A percentile compares a stretch with the other conserved stretches of the same genome.
phyloP scores from a whole-genome alignment of 345 rosid species.

The Salix koriyanagi region DNA sequence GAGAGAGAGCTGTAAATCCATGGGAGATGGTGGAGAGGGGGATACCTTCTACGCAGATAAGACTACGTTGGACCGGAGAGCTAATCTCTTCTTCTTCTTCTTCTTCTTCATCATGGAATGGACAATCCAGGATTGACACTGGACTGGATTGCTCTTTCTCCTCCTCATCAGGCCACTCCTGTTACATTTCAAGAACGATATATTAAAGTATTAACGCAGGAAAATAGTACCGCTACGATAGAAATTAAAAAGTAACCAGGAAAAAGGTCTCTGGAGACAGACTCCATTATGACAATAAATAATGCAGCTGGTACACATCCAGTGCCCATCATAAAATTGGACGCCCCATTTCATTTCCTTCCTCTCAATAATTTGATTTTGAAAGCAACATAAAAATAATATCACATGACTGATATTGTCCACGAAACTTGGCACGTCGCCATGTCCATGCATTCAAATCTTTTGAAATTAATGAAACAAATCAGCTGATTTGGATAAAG shows the following conservation, averaged over 20 bases:
- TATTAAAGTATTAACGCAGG: background rate
- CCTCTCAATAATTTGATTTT: background rate
- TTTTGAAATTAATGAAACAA: too few relatives aligned
- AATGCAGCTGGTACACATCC: background rate
- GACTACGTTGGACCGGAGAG: constrained; percentile 30
- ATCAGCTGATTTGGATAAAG: too few relatives aligned
- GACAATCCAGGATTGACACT: constrained; percentile 70
- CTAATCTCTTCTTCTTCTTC: constrained; percentile 45
- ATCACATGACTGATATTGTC: background rate
- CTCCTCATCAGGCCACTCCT: constrained; percentile 54
- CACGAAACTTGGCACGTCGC: background rate
- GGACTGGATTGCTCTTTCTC: constrained; percentile 80
- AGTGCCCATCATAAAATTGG: background rate
- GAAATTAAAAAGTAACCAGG: background rate
- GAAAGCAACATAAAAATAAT: background rate
- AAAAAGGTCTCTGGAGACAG: background rate
- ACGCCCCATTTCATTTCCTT: background rate
- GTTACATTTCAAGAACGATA: background rate
- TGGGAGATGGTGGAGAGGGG: background rate
- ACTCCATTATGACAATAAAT: background rate
- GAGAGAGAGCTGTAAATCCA: background rate
- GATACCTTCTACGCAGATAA: constrained; percentile 30
- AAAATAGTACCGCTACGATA: background rate
- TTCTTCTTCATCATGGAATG: constrained; percentile 67
- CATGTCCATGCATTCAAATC: background rate